These are phyloP conservation scores for Diaporthe citriasiana DNA, from an alignment of 2,329 filamentous ascomycete genomes.

Conservation along the genomic window DNA sequence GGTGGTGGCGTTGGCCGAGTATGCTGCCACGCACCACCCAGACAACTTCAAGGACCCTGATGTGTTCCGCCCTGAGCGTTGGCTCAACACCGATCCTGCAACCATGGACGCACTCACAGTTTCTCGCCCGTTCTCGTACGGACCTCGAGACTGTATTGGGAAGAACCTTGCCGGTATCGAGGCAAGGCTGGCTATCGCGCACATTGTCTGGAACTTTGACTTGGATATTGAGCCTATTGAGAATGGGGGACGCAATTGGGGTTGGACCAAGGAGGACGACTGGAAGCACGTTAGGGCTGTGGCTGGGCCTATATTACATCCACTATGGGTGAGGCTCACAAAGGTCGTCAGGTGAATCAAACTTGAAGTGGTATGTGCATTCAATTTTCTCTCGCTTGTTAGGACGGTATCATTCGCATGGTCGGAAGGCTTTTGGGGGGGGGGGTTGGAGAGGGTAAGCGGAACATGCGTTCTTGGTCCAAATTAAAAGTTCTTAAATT, in stretches of 20 bases:
- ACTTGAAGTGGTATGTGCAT: neutral
- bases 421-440: neutral
- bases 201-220: conserved; percentile 21
- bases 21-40: neutral
- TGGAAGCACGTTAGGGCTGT: conserved; percentile 18
- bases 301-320: conserved; percentile 9
- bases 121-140: conserved; percentile 6
- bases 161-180: conserved; percentile 6
- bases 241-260: conserved; percentile 2
- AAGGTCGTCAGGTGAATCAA: neutral
- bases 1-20: conserved; percentile 5
- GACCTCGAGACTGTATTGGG: conserved; percentile 5
- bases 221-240: conserved; percentile 12
- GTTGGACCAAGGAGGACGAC: conserved; percentile 7
- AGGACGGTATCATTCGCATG: neutral
- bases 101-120: neutral
- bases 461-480: neutral
- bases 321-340: conserved; percentile 7
- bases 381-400: neutral
- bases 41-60: conserved; percentile 20
- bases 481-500: neutral
- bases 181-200: conserved; percentile 1
- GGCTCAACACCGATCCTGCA: neutral
- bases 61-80: conserved; percentile 18
- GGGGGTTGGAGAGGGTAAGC: neutral